Base-by-base conservation (phyloP, 495 filamentous ascomycete species). In the Aspergillus egyptiacus region DNA sequence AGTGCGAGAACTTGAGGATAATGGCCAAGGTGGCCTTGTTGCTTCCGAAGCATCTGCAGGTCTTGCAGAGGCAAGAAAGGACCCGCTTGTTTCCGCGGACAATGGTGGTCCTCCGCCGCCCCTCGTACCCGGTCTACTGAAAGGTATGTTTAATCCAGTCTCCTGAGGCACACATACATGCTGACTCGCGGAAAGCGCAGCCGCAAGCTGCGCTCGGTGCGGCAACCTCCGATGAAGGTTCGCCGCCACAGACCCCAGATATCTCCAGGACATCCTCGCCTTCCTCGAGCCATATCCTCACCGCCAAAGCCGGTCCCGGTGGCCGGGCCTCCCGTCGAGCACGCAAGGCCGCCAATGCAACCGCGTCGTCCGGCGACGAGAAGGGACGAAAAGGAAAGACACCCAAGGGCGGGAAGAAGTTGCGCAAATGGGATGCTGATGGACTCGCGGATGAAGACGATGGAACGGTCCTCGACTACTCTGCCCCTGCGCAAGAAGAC, bases 351-450 rank as follows among this genome's bases (percentile, higher is more conserved):
- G 82, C 80, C 22, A 74, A 69, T 11, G 70, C 72, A 5, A 81
- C 84, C 37, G 78, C 73, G 15, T 95, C 91, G 0, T 95, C 89
- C 5, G 87, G 89, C 0, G 93, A 96, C 48, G 90, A 96, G 59
- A 75, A 69, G 14, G 48, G 74, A 18, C 79, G 73, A 37, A 83
- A 80, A 56, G 68, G 73, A 23, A 86, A 82, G 61, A 68, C 68
- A 15, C 66, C 70, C 11, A 82, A 80, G 61, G 67, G 69, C n/a
- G 75, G 69, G 6, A 98, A 98, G 75, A 89, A 87, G 55, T 82
- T 85, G 59, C 82, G 94, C 41, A 86, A 81, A 57, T 98, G 93
- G 93, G 85, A 91, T 65, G 89, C 84, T 0, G 86, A 91, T 63
- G 93, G 93, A 6, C 71, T 85, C 43, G 90, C 87, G 7, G 87